phyloP scores from a whole-genome alignment of 139 green algal genomes.

The Tetraselmis chui region DNA sequence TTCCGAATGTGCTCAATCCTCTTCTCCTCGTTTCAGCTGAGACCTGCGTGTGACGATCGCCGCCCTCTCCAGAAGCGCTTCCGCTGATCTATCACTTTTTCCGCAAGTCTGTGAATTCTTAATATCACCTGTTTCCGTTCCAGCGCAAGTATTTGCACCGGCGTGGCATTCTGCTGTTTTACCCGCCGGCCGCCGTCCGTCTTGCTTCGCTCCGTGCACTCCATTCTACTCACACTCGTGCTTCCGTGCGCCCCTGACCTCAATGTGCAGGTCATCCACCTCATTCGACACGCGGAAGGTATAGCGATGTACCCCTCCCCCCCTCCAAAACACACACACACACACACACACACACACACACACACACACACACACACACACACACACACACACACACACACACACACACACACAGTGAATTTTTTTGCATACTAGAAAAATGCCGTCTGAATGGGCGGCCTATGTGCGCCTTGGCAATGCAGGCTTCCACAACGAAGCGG shows the following conservation, averaged over 20 bases:
- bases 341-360: neutral
- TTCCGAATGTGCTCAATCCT: no score
- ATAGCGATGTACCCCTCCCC: neutral
- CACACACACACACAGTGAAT: no score
- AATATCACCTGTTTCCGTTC: no score
- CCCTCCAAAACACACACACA: neutral
- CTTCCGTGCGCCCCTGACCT: no score
- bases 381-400: neutral
- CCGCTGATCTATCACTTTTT: no score
- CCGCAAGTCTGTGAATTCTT: no score
- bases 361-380: neutral
- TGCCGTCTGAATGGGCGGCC: neutral
- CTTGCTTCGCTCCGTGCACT: neutral
- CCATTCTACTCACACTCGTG: no score
- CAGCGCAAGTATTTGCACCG: neutral
- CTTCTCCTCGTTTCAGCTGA: no score
- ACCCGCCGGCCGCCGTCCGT: neutral
- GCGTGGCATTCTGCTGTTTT: neutral
- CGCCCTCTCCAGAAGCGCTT: no score
- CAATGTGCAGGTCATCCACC: slow-evolving; percentile 29
- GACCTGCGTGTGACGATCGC: no score
- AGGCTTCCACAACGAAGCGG: slow-evolving; percentile 47
- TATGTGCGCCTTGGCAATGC: slow-evolving; percentile 6
- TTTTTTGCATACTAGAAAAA: neutral
- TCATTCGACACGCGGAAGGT: slow-evolving; percentile 35